Evolutionary conservation across 1,284 basidiomycete species (phyloP).

Genomic region (Tylopilus orsonianus): DNA sequence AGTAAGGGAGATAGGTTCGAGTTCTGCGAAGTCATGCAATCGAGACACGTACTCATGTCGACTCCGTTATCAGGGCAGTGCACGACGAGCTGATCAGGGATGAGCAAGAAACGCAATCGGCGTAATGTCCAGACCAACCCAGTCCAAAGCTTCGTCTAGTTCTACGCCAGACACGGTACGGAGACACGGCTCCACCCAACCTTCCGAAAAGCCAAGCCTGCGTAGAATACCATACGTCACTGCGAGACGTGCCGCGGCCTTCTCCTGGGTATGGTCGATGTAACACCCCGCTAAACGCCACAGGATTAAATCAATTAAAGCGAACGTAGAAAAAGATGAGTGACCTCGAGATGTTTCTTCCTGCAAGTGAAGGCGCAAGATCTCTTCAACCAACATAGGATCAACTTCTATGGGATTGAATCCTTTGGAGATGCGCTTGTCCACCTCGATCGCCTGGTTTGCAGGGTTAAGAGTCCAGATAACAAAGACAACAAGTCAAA

Average conservation of each 20-base stretch:
- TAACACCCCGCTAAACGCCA: slow-evolving; percentile 36
- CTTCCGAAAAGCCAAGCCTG: slow-evolving; percentile 78
- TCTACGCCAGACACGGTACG: slow-evolving; percentile 64
- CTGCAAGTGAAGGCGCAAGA: slow-evolving; percentile 53
- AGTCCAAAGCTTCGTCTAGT: slow-evolving; percentile 89
- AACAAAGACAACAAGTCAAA: not conserved
- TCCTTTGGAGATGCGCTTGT: slow-evolving; percentile 72
- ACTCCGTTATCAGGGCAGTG: slow-evolving; percentile 71
- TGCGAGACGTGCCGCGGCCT: slow-evolving; percentile 68
- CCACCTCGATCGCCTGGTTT: slow-evolving; percentile 76
- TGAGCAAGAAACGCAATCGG: slow-evolving; percentile 12
- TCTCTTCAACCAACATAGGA: slow-evolving; percentile 53
- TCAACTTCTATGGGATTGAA: slow-evolving; percentile 71
- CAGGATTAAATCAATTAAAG: slow-evolving; percentile 7
- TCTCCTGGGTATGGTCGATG: slow-evolving; percentile 65
- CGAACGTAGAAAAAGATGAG: slow-evolving; percentile 1
- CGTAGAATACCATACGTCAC: slow-evolving; percentile 83
- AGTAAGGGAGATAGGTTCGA: slow-evolving; percentile 7
- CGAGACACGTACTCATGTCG: slow-evolving; percentile 30
- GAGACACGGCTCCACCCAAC: slow-evolving; percentile 71
- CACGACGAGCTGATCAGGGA: slow-evolving; percentile 57
- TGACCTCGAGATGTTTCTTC: slow-evolving; percentile 25
- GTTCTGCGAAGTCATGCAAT: not conserved
- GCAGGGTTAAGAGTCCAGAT: slow-evolving; percentile 3
- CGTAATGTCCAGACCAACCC: slow-evolving; percentile 55